phyloP scores from a whole-genome alignment of 768 basidiomycete species.

The Kwoniella bestiolae region DNA sequence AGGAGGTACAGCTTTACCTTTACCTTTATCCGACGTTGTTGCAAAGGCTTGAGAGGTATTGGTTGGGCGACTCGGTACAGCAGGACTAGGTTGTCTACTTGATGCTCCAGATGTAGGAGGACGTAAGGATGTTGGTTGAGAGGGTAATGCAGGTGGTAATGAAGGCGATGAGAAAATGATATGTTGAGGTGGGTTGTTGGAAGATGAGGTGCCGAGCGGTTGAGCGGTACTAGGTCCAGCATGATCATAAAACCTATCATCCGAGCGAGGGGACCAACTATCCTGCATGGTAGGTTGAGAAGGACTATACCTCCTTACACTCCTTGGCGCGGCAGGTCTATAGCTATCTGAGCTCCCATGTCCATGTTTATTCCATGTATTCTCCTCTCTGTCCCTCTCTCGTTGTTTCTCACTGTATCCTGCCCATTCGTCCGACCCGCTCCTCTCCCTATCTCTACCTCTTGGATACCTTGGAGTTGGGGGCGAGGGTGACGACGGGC shows the following conservation, averaged over 20 bases:
- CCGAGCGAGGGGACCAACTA: neutral
- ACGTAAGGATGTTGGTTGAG: neutral
- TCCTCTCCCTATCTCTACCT: neutral
- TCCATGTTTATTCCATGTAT: neutral
- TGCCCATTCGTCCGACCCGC: neutral
- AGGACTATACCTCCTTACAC: slow-evolving; percentile 6
- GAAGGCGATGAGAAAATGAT: neutral
- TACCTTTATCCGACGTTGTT: neutral
- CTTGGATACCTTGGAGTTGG: neutral
- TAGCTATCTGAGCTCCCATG: neutral
- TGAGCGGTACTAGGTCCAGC: no score
- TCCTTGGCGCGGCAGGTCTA: neutral
- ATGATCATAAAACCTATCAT: neutral
- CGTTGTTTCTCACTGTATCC: neutral
- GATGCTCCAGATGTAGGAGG: neutral
- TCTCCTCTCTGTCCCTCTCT: neutral
- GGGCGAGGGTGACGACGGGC: neutral
- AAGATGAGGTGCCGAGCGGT: neutral
- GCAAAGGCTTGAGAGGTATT: neutral
- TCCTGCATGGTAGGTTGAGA: slow-evolving; percentile 1
- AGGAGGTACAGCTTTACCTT: neutral
- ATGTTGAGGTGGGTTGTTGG: neutral
- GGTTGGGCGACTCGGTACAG: neutral
- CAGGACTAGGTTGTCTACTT: neutral
- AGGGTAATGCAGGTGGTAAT: neutral